Base-by-base conservation (phyloP, 805 yeast genomes). In the Saccharomycopsis capsularis region DNA sequence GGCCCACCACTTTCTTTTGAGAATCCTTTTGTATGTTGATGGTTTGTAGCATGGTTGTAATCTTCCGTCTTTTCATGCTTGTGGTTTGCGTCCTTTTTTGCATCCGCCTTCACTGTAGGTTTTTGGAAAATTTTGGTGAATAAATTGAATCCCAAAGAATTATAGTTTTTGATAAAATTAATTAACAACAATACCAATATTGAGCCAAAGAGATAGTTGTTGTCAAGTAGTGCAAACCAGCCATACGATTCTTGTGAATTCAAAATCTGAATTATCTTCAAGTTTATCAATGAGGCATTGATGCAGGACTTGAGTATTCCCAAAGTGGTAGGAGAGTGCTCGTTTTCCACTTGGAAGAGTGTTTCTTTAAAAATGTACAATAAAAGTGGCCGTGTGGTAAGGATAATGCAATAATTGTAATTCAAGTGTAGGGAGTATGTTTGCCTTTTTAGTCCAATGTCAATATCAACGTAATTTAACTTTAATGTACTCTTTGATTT, bases 361-460 rank as follows among this genome's bases (percentile, higher is more conserved):
- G 47, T 30, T 11, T 47, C 47, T 27, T 47, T 50, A 42, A 50
- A 50, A 15, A 50, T 37, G 27, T 42, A 47, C 9, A 50, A 32
- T 19, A 50, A 40, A 16, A 50, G 30, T 6, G 54, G 54, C 32
- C 54, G 42, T 23, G 54, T 50, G 6, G 54, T 42, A 3, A 47
- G 22, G 9, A 50, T 42, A 16, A 50, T 42, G 16, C 47, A 50
- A 19, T 50, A 47, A 29, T 50, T 50, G 30, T 50, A 50, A 29
- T 47, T 42, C 37, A 50, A 27, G 36, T 47, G 50, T 18, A 50
- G 24, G 4, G 51, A 42, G 30, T 50, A 47, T 15, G 44, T 39
- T 27, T 42, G 47, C 1, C 50, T 15, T 32, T 36, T 40, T 22
- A 25, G 15, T 11, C 38, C 38, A n/a, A 24, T 36, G 19, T 46